These are phyloP conservation scores for Candida jianshihensis DNA, from an alignment of 805 yeast species.

Conservation along the genomic window DNA sequence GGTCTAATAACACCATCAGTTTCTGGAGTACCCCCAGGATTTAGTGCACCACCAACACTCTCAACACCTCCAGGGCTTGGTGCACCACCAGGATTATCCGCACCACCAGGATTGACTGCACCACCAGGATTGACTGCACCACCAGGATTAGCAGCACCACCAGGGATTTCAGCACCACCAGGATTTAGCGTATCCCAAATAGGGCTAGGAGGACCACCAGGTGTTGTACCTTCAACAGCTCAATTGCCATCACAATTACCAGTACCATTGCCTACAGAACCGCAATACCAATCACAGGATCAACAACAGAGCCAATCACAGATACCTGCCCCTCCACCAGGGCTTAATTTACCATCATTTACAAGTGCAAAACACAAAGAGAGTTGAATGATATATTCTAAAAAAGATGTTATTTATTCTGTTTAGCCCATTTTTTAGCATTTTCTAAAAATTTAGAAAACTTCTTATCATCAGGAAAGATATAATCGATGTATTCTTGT, in stretches of 20 bases:
- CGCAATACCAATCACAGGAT: no score
- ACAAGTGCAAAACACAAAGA: conserved; percentile 1
- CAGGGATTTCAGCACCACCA: conserved; percentile 5
- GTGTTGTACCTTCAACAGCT: background rate
- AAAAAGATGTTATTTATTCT: conserved; percentile 8
- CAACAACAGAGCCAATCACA: no score
- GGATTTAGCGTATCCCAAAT: conserved; percentile 3
- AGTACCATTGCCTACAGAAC: no score
- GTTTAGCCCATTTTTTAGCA: conserved; percentile 43
- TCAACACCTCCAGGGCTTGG: conserved; percentile 20
- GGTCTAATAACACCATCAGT: background rate
- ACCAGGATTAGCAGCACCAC: conserved; percentile 13
- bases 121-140: conserved; percentile 10
- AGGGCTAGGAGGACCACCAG: conserved; percentile 8
- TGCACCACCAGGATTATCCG: conserved; percentile 20
- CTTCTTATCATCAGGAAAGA: conserved; percentile 57
- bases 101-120: conserved; percentile 13
- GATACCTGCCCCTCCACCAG: conserved; percentile 12
- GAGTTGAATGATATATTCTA: no score
- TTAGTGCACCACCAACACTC: conserved; percentile 21
- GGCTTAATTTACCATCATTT: background rate
- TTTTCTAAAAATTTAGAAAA: conserved; percentile 34
- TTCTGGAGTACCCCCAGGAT: conserved; percentile 16
- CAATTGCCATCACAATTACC: no score
- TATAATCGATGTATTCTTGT: conserved; percentile 51